Conservation (phyloP, 2,329 filamentous ascomycete species). For the Gremmenia infestans region DNA sequence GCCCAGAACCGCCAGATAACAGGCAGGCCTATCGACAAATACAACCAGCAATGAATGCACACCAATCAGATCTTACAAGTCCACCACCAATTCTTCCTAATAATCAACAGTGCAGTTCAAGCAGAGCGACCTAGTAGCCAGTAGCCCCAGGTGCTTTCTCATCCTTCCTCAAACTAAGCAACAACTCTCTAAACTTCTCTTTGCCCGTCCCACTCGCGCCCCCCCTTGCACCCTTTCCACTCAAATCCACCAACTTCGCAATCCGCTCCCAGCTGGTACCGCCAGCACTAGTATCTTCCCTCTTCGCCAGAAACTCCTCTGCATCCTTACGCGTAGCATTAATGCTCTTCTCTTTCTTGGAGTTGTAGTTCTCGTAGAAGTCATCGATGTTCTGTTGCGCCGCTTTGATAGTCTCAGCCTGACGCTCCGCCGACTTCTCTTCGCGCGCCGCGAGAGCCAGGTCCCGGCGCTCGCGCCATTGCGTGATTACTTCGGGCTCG, state of each 20-base stretch:
- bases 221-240: slow-evolving; percentile 83
- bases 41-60: slow-evolving; percentile 22
- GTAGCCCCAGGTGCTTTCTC: slow-evolving; percentile 72
- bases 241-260: slow-evolving; percentile 93
- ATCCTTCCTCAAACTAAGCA: slow-evolving; percentile 86
- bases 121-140: slow-evolving; percentile 45
- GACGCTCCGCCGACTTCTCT: slow-evolving; percentile 76
- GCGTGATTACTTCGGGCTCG: slow-evolving; percentile 81
- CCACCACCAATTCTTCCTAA: slow-evolving; percentile 2
- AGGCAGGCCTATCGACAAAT: slow-evolving; percentile 23
- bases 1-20: slow-evolving; percentile 20
- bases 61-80: slow-evolving; percentile 26
- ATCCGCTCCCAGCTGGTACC: slow-evolving; percentile 99
- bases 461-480: slow-evolving; percentile 90
- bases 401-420: slow-evolving; percentile 79
- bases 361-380: slow-evolving; percentile 99
- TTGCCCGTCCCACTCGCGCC: slow-evolving; percentile 89
- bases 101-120: slow-evolving; percentile 5
- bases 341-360: slow-evolving; percentile 92
- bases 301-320: slow-evolving; percentile 81
- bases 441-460: slow-evolving; percentile 77
- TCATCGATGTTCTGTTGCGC: slow-evolving; percentile 95
- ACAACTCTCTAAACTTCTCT: slow-evolving; percentile 88
- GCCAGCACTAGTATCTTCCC: slow-evolving; percentile 89
- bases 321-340: slow-evolving; percentile 85